Evolutionary conservation across 2,329 filamentous ascomycete species (phyloP), one percentile per base, ranked within the genome.

Genomic region (Fusarium marasasianum): DNA sequence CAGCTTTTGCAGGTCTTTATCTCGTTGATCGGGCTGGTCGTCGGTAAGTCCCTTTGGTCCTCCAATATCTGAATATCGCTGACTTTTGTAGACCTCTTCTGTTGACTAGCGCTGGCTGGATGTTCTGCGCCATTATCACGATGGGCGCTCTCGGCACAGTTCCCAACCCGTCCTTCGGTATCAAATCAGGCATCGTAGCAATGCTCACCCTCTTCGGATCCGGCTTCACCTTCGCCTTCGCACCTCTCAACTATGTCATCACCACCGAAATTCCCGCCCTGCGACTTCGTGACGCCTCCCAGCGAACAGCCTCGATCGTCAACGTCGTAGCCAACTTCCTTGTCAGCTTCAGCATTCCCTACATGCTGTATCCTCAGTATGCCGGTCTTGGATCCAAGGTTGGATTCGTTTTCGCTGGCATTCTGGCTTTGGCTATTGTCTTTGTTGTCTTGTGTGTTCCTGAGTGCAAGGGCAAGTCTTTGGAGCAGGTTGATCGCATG

Each of bases 131-230:
- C 2, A 77, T 79, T 8, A 66, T 76, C 45, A 73, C 71, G 1
- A 79, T 79, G 78, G 78, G 78, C 12, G 75, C 75, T 1, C 33
- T 79, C 6, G 78, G 78, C 3, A 75, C 65, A 4, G 55, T 67
- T 13, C 33, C n/a, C 4, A 66, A 74, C 3, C 64, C 77, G 2
- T 38, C 59, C 0, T 59, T 69, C 1, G 66, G 66, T 6, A 62
- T 73, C 8, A 79, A 79, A 44, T 71, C 69, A 15, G 77, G 69
- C 7, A 73, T 79, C 22, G 57, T 79, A 1, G 74, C 78, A 1
- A 75, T 79, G 73, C 67, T 76, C 2, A 76, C 79, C 2, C n/a
- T 79, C 17, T 80, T 75, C 14, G 68, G 70, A 6, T 47, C 59
- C 7, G 68, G 73, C 6, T 75, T 72, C 38, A 51, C 57, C 0